Percentiles rank a stretch among this genome's conserved stretches.
phyloP scores from a whole-genome alignment of 2,329 filamentous ascomycete genomes.

The Talaromyces funiculosus region DNA sequence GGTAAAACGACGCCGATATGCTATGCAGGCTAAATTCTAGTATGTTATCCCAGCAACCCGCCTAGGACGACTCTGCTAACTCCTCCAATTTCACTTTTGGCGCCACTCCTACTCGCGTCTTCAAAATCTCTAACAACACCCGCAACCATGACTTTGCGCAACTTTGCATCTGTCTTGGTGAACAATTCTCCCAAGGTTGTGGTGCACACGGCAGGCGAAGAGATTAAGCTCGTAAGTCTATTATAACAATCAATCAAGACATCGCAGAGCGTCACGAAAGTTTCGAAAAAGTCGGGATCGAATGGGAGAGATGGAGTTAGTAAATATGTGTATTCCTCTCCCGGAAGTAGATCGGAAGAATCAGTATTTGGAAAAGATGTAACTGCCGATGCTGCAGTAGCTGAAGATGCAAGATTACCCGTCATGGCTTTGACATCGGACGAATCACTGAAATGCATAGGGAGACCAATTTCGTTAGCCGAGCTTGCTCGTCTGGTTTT shows the following conservation, averaged over 20 bases:
- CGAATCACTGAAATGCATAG: conserved; percentile 45
- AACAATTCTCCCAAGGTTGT: conserved; percentile 75
- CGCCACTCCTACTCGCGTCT: conserved; percentile 68
- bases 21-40: conserved; percentile 2
- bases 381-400: conserved; percentile 33
- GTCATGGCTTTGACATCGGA: conserved; percentile 44
- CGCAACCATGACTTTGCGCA: conserved; percentile 84
- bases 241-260: conserved; percentile 90
- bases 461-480: conserved; percentile 55
- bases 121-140: conserved; percentile 90
- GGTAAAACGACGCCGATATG: conserved; percentile 1
- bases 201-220: conserved; percentile 67
- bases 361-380: conserved; percentile 44
- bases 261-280: conserved; percentile 91
- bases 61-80: conserved; percentile 85
- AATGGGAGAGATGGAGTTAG: conserved; percentile 91
- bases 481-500: conserved; percentile 56
- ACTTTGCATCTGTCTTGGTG: conserved; percentile 75
- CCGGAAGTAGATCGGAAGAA: conserved; percentile 60
- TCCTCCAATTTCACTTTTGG: conserved; percentile 75
- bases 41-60: conserved; percentile 60
- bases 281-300: conserved; percentile 95
- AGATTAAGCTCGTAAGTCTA: conserved; percentile 67
- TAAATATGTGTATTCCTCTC: conserved; percentile 82
- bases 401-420: conserved; percentile 35